phyloP scores from a whole-genome alignment of 495 filamentous ascomycete species.

The Rhypophila decipiens region DNA sequence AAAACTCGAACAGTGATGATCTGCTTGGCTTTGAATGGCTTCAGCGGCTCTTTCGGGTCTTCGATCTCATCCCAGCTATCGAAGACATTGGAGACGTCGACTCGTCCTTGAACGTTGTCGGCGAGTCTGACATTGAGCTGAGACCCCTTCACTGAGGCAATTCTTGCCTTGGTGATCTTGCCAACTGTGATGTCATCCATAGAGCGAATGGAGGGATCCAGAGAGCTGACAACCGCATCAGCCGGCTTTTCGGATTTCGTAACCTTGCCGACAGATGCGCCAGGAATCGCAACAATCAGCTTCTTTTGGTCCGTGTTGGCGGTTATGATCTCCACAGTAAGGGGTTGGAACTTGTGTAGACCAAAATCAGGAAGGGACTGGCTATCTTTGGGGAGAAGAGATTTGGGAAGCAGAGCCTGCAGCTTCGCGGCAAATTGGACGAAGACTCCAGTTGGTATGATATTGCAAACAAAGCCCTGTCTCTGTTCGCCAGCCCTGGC shows the following conservation, averaged over 20 bases:
- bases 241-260: slow-evolving; percentile 14
- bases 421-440: slow-evolving; percentile 75
- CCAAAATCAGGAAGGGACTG: slow-evolving; percentile 67
- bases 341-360: slow-evolving; percentile 60
- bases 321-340: slow-evolving; percentile 62
- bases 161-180: slow-evolving; percentile 67
- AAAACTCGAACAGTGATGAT: slow-evolving; percentile 68
- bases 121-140: slow-evolving; percentile 88
- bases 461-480: slow-evolving; percentile 78
- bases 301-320: slow-evolving; percentile 49
- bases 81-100: slow-evolving; percentile 85
- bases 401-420: slow-evolving; percentile 71
- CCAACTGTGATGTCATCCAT: slow-evolving; percentile 69
- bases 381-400: slow-evolving; percentile 61
- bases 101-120: slow-evolving; percentile 82
- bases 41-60: slow-evolving; percentile 71
- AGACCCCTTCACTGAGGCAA: slow-evolving; percentile 75
- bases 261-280: slow-evolving; percentile 16
- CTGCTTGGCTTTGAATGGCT: slow-evolving; percentile 62
- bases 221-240: slow-evolving; percentile 46
- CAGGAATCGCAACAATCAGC: slow-evolving; percentile 33
- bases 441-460: slow-evolving; percentile 70
- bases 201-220: slow-evolving; percentile 59
- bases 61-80: slow-evolving; percentile 81
- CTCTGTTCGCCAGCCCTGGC: slow-evolving; percentile 61